phyloP scores from a whole-genome alignment of 2,329 filamentous ascomycete species.

The Madurella mycetomatis region DNA sequence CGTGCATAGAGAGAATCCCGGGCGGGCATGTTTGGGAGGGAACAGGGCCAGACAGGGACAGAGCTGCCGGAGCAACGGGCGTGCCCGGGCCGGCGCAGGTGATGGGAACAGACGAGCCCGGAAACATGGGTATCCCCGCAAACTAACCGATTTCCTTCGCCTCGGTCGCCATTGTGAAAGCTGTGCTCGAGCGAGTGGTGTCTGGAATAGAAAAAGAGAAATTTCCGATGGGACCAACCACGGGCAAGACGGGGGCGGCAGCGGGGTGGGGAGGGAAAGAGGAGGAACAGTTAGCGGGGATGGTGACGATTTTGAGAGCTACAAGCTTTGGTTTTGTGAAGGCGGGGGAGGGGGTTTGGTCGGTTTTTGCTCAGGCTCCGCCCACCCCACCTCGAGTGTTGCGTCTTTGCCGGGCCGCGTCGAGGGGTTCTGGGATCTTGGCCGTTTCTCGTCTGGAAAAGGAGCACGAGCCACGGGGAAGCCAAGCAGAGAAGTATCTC shows the following conservation, averaged over 20 bases:
- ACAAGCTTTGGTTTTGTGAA: conserved; percentile 25
- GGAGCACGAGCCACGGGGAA: background rate
- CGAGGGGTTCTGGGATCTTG: conserved; percentile 1
- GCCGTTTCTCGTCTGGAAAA: background rate
- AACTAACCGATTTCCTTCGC: conserved; percentile 37
- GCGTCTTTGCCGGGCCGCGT: too few species aligned
- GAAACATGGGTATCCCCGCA: conserved; percentile 2
- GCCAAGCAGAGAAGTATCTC: background rate
- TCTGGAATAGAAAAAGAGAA: background rate
- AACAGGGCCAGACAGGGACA: conserved; percentile 1
- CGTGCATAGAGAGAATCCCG: background rate
- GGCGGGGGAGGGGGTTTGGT: conserved; percentile 30
- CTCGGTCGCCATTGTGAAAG: conserved; percentile 36
- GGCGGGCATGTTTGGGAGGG: background rate
- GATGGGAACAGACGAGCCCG: background rate
- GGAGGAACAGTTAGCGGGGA: conserved; percentile 17
- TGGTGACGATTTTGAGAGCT: conserved; percentile 26
- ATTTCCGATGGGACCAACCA: background rate
- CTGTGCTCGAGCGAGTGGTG: conserved; percentile 7
- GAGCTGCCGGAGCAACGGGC: conserved; percentile 1
- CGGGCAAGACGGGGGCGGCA: conserved; percentile 3
- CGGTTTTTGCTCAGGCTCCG: conserved; percentile 22
- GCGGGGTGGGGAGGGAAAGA: conserved; percentile 8
- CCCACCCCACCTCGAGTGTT: conserved; percentile 8
- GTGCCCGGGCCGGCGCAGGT: background rate